Percentiles rank a stretch among this genome's conserved stretches.
These are phyloP conservation scores for Coemansia sp. DNA, from an alignment of 192 early-diverging fungal species.

Conservation along the genomic window DNA sequence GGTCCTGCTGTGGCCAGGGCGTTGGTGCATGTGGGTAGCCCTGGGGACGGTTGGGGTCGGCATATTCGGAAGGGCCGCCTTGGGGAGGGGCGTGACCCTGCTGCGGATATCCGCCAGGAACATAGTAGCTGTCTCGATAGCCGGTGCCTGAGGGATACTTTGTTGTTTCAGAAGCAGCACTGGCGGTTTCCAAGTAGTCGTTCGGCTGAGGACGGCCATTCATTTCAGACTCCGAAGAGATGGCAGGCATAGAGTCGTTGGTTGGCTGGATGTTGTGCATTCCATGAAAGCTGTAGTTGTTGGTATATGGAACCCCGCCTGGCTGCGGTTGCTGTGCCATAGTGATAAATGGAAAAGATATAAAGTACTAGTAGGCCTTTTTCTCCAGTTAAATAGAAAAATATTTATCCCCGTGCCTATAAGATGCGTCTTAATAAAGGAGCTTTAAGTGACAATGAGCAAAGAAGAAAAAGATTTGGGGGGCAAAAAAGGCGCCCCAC, in stretches of 20 bases:
- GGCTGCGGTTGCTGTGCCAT: conserved; percentile 13
- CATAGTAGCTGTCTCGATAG: conserved; percentile 3
- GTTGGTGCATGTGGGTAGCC: conserved; percentile 5
- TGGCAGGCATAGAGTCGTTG: conserved; percentile 13
- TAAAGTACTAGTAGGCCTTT: background rate
- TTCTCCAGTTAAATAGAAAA: conserved; percentile 1
- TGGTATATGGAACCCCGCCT: conserved; percentile 5
- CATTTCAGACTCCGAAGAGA: conserved; percentile 7
- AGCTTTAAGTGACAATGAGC: background rate
- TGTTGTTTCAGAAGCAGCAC: conserved; percentile 8
- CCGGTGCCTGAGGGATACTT: background rate
- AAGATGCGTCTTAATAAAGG: conserved; percentile 7
- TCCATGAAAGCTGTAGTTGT: conserved; percentile 42
- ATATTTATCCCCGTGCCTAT: no score
- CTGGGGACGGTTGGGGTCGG: background rate
- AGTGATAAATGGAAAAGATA: conserved; percentile 7
- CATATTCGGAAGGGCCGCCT: background rate
- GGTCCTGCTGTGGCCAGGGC: conserved; percentile 2
- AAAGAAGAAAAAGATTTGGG: no score
- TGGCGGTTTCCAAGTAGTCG: conserved; percentile 16
- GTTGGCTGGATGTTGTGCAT: conserved; percentile 35
- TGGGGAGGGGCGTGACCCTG: conserved; percentile 13
- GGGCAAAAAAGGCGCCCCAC: no score
- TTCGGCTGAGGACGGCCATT: conserved; percentile 7
- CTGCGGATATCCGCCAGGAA: conserved; percentile 8